Evolutionary conservation across 192 early-diverging fungal genomes (phyloP).

Genomic region (Coemansia asiatica): DNA sequence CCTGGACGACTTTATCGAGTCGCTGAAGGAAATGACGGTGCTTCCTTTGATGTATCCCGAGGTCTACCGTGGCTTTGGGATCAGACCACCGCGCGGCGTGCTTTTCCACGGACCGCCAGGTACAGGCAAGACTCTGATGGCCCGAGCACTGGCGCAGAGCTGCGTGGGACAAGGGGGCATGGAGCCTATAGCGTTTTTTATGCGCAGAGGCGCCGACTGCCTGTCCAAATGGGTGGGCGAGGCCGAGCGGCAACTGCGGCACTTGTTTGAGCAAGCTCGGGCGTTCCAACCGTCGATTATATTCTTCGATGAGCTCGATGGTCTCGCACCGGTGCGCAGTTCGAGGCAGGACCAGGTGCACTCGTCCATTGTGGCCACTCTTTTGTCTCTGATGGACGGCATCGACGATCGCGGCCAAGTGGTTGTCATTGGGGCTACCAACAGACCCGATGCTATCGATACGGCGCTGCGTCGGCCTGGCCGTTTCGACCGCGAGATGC

Average conservation of each 20-base stretch:
- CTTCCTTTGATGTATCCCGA: constrained; percentile 96
- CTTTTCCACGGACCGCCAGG: constrained; percentile 96
- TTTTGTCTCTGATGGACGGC: constrained; percentile 92
- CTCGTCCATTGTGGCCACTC: constrained; percentile 89
- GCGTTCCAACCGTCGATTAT: constrained; percentile 91
- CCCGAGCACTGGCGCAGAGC: constrained; percentile 91
- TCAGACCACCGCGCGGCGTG: constrained; percentile 95
- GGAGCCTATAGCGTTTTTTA: constrained; percentile 66
- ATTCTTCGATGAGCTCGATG: constrained; percentile 99
- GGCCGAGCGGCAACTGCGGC: constrained; percentile 90
- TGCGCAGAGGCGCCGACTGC: constrained; percentile 95
- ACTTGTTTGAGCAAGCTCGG: constrained; percentile 89
- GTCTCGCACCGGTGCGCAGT: constrained; percentile 80
- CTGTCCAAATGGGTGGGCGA: constrained; percentile 99
- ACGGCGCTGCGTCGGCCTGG: constrained; percentile 88
- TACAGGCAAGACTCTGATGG: constrained; percentile 95
- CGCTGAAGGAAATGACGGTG: constrained; percentile 90
- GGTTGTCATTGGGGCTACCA: constrained; percentile 94
- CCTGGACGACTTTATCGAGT: constrained; percentile 63
- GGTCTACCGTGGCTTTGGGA: constrained; percentile 80
- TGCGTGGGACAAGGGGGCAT: constrained; percentile 64
- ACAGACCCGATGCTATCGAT: constrained; percentile 95
- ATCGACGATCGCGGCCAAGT: constrained; percentile 93
- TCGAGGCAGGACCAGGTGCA: constrained; percentile 73
- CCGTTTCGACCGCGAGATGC: constrained; percentile 90